phyloP scores from a whole-genome alignment of 2,329 filamentous ascomycete genomes.

The Diaporthe aspalathi region DNA sequence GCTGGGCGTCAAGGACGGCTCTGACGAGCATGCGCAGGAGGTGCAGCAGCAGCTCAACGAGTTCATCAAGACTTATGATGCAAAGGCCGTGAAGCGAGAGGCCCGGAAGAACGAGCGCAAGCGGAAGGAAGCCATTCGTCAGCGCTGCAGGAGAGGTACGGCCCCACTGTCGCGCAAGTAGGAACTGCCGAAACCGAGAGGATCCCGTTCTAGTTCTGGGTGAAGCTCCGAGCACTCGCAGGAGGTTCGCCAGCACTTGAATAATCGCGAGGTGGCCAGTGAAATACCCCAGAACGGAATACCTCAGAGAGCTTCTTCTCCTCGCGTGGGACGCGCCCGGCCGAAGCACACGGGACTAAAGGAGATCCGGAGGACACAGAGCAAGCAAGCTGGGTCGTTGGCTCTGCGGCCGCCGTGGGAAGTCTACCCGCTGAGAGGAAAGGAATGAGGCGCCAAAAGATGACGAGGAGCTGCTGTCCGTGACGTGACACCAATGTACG shows the following conservation, averaged over 20 bases:
- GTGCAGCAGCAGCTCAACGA: constrained; percentile 43
- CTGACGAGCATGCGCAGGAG: constrained; percentile 41
- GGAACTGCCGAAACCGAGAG: neutral
- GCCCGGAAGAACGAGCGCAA: constrained; percentile 41
- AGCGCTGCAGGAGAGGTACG: constrained; percentile 39
- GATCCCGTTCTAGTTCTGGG: neutral
- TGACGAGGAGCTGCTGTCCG: neutral
- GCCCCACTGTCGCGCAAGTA: constrained; percentile 17
- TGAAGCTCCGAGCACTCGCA: neutral
- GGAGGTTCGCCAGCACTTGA: neutral
- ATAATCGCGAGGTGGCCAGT: neutral
- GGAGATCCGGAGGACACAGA: neutral
- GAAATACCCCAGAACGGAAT: neutral
- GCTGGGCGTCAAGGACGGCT: constrained; percentile 42
- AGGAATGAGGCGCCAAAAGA: neutral
- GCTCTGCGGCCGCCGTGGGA: neutral
- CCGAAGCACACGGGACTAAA: neutral
- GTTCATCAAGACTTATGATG: constrained; percentile 43
- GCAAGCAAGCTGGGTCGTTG: neutral
- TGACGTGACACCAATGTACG: neutral
- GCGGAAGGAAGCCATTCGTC: constrained; percentile 27
- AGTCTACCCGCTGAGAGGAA: neutral
- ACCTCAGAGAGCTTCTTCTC: neutral
- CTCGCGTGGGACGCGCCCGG: neutral
- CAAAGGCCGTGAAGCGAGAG: constrained; percentile 43